Conservation (phyloP, 208 protist species). For the Wallacemonas sp. region DNA sequence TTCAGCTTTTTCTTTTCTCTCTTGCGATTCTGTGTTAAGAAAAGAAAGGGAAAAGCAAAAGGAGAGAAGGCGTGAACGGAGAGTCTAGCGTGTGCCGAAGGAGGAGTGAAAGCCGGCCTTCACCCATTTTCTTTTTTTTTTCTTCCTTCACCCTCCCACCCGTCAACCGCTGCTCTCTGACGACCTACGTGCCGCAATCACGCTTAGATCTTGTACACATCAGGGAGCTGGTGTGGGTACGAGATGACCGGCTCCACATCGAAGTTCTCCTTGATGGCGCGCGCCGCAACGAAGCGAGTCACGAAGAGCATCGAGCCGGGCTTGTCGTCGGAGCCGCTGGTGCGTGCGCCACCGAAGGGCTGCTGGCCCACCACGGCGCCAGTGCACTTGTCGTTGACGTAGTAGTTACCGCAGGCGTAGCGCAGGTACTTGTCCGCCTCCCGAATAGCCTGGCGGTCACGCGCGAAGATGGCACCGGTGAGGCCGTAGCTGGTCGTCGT, state of each 20-base stretch:
- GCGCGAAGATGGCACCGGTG: slow-evolving; percentile 93
- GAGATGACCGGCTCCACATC: slow-evolving; percentile 74
- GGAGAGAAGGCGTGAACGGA: neutral
- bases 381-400: slow-evolving; percentile 98
- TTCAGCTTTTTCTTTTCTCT: slow-evolving; percentile 15
- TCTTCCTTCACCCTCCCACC: neutral
- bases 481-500: slow-evolving; percentile 91
- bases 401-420: slow-evolving; percentile 96
- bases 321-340: slow-evolving; percentile 97
- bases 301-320: slow-evolving; percentile 92
- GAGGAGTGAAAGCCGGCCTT: neutral
- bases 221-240: slow-evolving; percentile 91
- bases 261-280: slow-evolving; percentile 97
- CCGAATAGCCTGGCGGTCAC: slow-evolving; percentile 70
- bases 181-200: neutral
- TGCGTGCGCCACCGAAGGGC: slow-evolving; percentile 94
- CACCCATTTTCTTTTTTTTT: neutral
- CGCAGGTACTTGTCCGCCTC: slow-evolving; percentile 65
- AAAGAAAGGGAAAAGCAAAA: slow-evolving; percentile 7
- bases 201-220: slow-evolving; percentile 58
- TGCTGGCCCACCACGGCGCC: slow-evolving; percentile 98
- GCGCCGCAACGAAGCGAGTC: slow-evolving; percentile 85
- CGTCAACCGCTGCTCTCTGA: no score
- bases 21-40: neutral
- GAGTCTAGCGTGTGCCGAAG: neutral